Percentiles rank a stretch among this genome's conserved stretches.
These are phyloP conservation scores for Penicillium nordicum DNA, from an alignment of 2,329 filamentous ascomycete genomes.

Conservation along the genomic window DNA sequence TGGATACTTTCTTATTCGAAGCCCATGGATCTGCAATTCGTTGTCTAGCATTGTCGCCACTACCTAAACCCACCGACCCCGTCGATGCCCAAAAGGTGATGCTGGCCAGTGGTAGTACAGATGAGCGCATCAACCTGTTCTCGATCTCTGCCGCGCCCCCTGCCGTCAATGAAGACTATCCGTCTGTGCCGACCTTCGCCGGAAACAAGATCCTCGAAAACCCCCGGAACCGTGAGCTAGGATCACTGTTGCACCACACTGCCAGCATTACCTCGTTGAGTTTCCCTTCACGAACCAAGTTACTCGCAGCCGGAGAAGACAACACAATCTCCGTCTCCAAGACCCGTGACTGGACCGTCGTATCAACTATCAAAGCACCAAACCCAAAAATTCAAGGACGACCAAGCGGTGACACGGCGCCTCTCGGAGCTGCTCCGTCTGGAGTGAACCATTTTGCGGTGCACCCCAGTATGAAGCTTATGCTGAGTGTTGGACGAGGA, in stretches of 20 bases:
- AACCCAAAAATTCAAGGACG: conserved; percentile 74
- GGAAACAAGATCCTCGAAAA: conserved; percentile 77
- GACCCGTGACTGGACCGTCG: conserved; percentile 81
- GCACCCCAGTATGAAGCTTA: conserved; percentile 93
- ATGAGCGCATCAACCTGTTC: conserved; percentile 94
- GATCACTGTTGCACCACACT: conserved; percentile 80
- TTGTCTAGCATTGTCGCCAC: conserved; percentile 78
- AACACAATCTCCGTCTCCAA: conserved; percentile 85
- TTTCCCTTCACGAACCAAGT: conserved; percentile 82
- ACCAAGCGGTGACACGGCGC: conserved; percentile 85
- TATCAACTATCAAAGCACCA: conserved; percentile 86
- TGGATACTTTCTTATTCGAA: conserved; percentile 93
- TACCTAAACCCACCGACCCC: conserved; percentile 53
- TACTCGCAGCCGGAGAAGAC: conserved; percentile 85
- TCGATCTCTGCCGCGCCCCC: conserved; percentile 71
- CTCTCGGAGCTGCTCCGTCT: conserved; percentile 73
- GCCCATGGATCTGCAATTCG: conserved; percentile 88
- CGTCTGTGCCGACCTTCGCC: conserved; percentile 63
- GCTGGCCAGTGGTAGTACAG: conserved; percentile 85
- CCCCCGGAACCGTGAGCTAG: conserved; percentile 80
- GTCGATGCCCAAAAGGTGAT: conserved; percentile 73
- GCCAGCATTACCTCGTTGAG: conserved; percentile 73
- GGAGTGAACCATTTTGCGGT: conserved; percentile 94
- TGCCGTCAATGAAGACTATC: conserved; percentile 53
- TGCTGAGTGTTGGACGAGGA: conserved; percentile 86